These are phyloP conservation scores for Neophaeococcomyces mojaviensis DNA, from an alignment of 2,329 filamentous ascomycete species.

Conservation along the genomic window DNA sequence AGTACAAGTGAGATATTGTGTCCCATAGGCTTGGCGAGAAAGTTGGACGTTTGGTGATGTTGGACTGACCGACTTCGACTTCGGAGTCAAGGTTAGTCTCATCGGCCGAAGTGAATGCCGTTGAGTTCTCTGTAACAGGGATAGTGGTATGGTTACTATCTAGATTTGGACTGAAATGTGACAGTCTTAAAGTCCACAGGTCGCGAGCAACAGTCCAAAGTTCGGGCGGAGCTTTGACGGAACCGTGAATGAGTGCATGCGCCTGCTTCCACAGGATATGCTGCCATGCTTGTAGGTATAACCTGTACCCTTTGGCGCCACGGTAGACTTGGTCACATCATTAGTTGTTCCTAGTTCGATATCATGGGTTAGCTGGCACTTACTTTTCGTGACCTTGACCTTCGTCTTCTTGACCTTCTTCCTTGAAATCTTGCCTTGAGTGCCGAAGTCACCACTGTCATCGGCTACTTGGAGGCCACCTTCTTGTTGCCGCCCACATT, in stretches of 20 bases:
- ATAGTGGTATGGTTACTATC: constrained; percentile 14
- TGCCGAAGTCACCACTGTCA: constrained; percentile 19
- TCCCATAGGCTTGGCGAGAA: constrained; percentile 60
- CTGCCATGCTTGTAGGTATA: constrained; percentile 80
- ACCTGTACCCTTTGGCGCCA: constrained; percentile 63
- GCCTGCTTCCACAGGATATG: constrained; percentile 77
- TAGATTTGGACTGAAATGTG: constrained; percentile 38
- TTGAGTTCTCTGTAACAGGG: constrained; percentile 1
- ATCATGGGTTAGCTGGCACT: constrained; percentile 16
- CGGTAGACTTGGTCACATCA: constrained; percentile 41
- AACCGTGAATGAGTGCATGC: constrained; percentile 56
- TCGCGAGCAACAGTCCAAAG: constrained; percentile 72
- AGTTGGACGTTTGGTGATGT: constrained; percentile 23
- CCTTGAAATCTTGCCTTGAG: constrained; percentile 48
- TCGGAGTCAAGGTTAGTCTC: constrained; percentile 23
- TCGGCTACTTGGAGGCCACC: constrained; percentile 12
- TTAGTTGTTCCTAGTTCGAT: not conserved
- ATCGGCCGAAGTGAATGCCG: constrained; percentile 30
- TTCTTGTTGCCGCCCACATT: constrained; percentile 20
- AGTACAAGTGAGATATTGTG: constrained; percentile 69
- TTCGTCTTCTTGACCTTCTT: constrained; percentile 49
- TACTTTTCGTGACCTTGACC: constrained; percentile 46
- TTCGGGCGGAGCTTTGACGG: constrained; percentile 60
- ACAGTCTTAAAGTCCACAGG: constrained; percentile 72
- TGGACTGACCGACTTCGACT: constrained; percentile 28